Percentiles rank a stretch among this genome's conserved stretches.
Evolutionary conservation across 2,329 filamentous ascomycete genomes (phyloP).

Genomic region (Decorospora gaudefroyi): DNA sequence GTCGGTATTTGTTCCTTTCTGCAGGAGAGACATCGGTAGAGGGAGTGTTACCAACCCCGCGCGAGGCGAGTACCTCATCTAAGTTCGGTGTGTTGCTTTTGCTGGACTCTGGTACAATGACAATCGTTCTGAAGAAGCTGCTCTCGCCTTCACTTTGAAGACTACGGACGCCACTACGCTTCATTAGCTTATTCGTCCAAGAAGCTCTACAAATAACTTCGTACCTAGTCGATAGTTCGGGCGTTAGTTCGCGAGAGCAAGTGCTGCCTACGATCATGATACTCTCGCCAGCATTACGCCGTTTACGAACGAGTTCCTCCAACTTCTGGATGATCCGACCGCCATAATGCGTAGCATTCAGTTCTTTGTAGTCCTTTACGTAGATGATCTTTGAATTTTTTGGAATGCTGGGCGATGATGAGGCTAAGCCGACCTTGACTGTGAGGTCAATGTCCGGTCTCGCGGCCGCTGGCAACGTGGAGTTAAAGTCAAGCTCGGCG

Average conservation of each 20-base stretch:
- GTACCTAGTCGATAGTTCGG: constrained; percentile 48
- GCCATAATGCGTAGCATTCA: constrained; percentile 71
- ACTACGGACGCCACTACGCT: constrained; percentile 47
- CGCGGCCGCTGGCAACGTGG: constrained; percentile 26
- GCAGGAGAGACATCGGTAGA: constrained; percentile 15
- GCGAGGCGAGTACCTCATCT: constrained; percentile 18
- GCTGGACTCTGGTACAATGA: constrained; percentile 31
- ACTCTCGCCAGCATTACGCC: constrained; percentile 70
- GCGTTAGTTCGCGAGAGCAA: constrained; percentile 56
- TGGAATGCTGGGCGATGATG: constrained; percentile 20
- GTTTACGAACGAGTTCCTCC: constrained; percentile 70
- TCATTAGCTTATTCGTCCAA: constrained; percentile 9
- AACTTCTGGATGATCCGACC: constrained; percentile 70
- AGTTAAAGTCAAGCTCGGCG: constrained; percentile 31
- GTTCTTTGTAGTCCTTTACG: constrained; percentile 78
- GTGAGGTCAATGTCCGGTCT: constrained; percentile 20
- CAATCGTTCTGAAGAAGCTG: constrained; percentile 44
- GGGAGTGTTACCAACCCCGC: constrained; percentile 7
- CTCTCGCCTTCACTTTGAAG: constrained; percentile 51
- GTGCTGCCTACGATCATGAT: constrained; percentile 83
- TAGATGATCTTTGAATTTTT: constrained; percentile 69
- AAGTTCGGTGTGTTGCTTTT: constrained; percentile 14
- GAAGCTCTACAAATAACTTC: not conserved
- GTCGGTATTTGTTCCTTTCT: constrained; percentile 39
- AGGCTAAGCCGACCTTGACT: constrained; percentile 27